Evolutionary conservation across 305 asterid species (phyloP).

Genomic region (Fraxinus latifolia): DNA sequence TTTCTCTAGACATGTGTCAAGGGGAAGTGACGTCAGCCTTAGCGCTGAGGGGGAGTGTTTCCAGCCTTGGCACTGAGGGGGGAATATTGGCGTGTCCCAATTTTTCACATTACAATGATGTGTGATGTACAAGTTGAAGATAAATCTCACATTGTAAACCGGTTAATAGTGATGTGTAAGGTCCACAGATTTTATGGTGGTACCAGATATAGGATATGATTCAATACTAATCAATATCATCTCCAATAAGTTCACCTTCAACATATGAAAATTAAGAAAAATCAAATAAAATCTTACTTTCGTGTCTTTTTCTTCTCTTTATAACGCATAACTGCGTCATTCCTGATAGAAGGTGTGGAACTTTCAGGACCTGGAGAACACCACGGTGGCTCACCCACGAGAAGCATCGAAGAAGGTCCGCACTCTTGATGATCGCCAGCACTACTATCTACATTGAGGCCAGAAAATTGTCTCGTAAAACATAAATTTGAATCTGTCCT

Average conservation of each 20-base stretch:
- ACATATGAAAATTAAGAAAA: not conserved
- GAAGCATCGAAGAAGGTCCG: constrained; percentile 42
- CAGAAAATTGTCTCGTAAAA: constrained; percentile 41
- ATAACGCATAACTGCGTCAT: constrained; percentile 44
- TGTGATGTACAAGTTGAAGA: not conserved
- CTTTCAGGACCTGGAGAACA: constrained; percentile 35
- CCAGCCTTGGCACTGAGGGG: not conserved
- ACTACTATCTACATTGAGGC: constrained; percentile 39
- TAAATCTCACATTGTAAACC: not conserved
- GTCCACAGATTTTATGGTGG: not conserved
- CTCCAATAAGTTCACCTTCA: not conserved
- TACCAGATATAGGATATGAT: not conserved
- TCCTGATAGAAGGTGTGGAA: constrained; percentile 37
- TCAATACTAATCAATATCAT: not conserved
- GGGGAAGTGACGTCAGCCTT: no score
- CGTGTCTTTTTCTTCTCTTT: constrained; percentile 50
- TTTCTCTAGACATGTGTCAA: not conserved
- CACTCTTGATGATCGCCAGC: constrained; percentile 47
- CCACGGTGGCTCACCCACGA: constrained; percentile 49
- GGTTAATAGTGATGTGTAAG: not conserved
- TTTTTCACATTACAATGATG: not conserved
- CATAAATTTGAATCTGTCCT: constrained; percentile 42
- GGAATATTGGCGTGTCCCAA: not conserved
- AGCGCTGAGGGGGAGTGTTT: not conserved
- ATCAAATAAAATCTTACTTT: constrained; percentile 29